phyloP scores from a whole-genome alignment of 2,329 filamentous ascomycete genomes.

The Colletotrichum brevisporum region DNA sequence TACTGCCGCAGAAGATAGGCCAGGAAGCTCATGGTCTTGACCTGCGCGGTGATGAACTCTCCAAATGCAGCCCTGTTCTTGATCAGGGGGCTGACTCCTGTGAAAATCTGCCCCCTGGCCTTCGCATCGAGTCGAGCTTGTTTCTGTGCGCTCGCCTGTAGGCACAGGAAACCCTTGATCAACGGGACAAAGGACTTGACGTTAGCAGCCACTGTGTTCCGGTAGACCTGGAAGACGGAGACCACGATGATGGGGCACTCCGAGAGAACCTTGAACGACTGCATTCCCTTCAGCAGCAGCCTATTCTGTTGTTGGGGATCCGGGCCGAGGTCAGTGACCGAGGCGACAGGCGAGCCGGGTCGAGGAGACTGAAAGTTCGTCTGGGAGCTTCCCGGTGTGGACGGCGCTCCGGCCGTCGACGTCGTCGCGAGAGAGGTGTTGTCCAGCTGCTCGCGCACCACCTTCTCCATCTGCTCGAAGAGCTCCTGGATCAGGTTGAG shows the following conservation, averaged over 20 bases:
- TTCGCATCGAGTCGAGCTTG: conserved; percentile 90
- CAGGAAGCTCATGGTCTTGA: conserved; percentile 99
- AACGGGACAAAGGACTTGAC: conserved; percentile 93
- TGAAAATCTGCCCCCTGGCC: conserved; percentile 85
- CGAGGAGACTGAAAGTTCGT: conserved; percentile 88
- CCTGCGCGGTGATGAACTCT: conserved; percentile 97
- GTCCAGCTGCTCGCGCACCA: conserved; percentile 96
- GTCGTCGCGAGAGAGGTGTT: conserved; percentile 72
- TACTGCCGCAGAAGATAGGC: conserved; percentile 94
- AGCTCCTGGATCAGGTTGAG: conserved; percentile 93
- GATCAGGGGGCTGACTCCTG: conserved; percentile 92
- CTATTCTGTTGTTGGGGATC: conserved; percentile 87
- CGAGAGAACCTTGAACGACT: conserved; percentile 97
- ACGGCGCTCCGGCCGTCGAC: conserved; percentile 71
- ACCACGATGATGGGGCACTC: conserved; percentile 99
- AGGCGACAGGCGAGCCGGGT: conserved; percentile 89
- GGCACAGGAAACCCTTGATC: conserved; percentile 89
- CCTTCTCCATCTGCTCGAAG: conserved; percentile 94
- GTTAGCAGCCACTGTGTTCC: conserved; percentile 82
- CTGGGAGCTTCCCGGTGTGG: conserved; percentile 75
- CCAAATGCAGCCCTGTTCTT: conserved; percentile 95
- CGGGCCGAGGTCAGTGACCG: conserved; percentile 83
- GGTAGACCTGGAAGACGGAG: conserved; percentile 95
- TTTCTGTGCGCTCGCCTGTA: conserved; percentile 94
- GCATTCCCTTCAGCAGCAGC: conserved; percentile 91